Evolutionary conservation across 192 early-diverging fungal species (phyloP).

Genomic region (Funneliformis mosseae): DNA sequence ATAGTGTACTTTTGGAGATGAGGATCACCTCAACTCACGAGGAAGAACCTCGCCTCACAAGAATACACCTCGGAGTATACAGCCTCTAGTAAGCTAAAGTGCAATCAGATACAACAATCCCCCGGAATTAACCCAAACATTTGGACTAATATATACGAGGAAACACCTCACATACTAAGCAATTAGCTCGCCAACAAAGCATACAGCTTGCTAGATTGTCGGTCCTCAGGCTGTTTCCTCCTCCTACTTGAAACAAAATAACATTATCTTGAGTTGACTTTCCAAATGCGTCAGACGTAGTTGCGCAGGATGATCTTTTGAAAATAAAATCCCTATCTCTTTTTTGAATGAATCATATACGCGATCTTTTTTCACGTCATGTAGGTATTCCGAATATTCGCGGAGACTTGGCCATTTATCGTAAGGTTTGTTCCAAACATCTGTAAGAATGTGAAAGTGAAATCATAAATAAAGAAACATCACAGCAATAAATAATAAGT

Average conservation of each 20-base stretch:
- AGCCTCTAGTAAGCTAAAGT: slow-evolving; percentile 4
- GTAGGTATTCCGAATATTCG: slow-evolving; percentile 9
- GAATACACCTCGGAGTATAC: neutral
- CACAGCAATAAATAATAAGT: slow-evolving; percentile 19
- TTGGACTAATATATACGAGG: neutral
- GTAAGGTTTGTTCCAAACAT: slow-evolving; percentile 11
- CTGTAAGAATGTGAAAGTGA: slow-evolving; percentile 21
- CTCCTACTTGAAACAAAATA: neutral
- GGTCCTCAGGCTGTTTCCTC: neutral
- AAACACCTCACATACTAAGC: neutral
- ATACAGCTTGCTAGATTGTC: slow-evolving; percentile 16
- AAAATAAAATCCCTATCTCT: neutral
- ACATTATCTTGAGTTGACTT: neutral
- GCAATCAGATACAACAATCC: slow-evolving; percentile 11
- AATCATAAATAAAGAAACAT: slow-evolving; percentile 24
- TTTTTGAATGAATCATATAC: slow-evolving; percentile 1
- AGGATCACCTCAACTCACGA: neutral
- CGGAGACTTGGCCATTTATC: slow-evolving; percentile 1
- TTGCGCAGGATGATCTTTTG: neutral
- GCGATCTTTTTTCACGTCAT: neutral
- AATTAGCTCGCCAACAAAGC: neutral
- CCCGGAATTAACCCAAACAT: neutral
- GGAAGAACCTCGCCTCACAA: neutral
- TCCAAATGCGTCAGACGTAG: neutral
- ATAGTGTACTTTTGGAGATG: too few relatives aligned